Evolutionary conservation across 768 basidiomycete species (phyloP).

Genomic region (Lentinula guzmanii): DNA sequence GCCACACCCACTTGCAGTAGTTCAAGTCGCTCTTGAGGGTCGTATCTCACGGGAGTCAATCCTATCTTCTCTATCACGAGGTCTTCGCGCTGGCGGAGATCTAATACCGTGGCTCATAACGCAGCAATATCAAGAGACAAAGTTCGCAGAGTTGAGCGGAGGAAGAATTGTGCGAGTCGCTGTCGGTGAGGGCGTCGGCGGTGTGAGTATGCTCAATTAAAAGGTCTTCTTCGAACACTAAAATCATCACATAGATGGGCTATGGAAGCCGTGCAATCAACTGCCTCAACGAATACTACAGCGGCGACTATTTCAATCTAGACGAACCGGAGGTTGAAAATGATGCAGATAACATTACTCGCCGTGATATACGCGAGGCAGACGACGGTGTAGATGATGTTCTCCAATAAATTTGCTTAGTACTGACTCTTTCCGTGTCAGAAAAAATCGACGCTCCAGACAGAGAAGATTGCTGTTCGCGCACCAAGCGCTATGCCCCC

Average conservation of each 20-base stretch:
- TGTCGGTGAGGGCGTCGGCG: conserved; percentile 92
- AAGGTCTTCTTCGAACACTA: neutral
- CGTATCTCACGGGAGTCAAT: conserved; percentile 83
- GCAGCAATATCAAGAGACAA: conserved; percentile 93
- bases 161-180: conserved; percentile 91
- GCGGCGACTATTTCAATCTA: conserved; percentile 85
- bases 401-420: neutral
- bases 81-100: conserved; percentile 85
- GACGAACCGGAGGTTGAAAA: conserved; percentile 59
- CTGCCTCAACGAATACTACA: conserved; percentile 84
- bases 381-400: conserved; percentile 25
- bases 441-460: conserved; percentile 41
- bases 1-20: conserved; percentile 91
- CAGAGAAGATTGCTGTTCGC: conserved; percentile 73
- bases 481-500: conserved; percentile 82
- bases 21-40: conserved; percentile 96
- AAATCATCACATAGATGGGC: conserved; percentile 65
- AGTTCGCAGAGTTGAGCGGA: conserved; percentile 88
- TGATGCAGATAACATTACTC: neutral
- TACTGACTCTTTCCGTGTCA: conserved; percentile 21
- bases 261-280: conserved; percentile 89
- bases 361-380: neutral
- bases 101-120: conserved; percentile 97
- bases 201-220: conserved; percentile 41
- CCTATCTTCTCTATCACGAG: conserved; percentile 79